Conservation (phyloP, 345 rosid species). For the Ceriops zippeliana region DNA sequence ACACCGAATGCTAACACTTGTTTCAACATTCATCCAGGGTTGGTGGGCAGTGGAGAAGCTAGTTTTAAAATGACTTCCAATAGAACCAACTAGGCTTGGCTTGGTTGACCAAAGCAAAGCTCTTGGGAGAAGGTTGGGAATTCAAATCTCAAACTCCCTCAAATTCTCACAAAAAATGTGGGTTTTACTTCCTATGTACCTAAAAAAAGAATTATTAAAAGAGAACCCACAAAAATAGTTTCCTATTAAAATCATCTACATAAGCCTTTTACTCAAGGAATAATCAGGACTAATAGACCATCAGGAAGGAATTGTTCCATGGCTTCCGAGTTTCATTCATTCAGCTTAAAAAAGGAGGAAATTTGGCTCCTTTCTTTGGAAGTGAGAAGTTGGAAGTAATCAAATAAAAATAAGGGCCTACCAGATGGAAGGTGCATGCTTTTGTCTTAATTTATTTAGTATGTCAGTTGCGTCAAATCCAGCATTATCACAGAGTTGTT, state of each 20-base stretch:
- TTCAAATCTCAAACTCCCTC: too few species aligned
- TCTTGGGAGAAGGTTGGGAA: too few species aligned
- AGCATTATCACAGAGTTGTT: conserved; percentile 97
- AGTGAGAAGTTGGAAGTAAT: too few species aligned
- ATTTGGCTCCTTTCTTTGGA: too few species aligned
- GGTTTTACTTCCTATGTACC: too few species aligned
- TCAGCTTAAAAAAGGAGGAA: too few species aligned
- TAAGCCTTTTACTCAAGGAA: neutral
- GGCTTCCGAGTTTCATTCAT: too few species aligned
- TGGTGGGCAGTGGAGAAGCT: too few species aligned
- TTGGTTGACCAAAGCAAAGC: neutral
- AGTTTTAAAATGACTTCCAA: neutral
- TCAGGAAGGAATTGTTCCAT: too few species aligned
- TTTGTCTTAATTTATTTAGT: conserved; percentile 91
- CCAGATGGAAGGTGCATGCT: conserved; percentile 92
- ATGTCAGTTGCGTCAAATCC: conserved; percentile 99
- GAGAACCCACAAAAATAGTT: neutral
- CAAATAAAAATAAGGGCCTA: conserved; percentile 25
- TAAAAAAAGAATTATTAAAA: neutral
- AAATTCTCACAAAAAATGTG: too few species aligned
- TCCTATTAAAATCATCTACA: neutral
- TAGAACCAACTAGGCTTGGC: neutral
- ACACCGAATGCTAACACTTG: too few species aligned
- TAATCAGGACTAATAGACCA: neutral
- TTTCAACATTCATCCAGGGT: too few species aligned